A percentile compares a stretch with the other conserved stretches of the same genome.
Evolutionary conservation across 176 grass and related monocot species (phyloP).

Genomic region (Oryza rufipogon): DNA sequence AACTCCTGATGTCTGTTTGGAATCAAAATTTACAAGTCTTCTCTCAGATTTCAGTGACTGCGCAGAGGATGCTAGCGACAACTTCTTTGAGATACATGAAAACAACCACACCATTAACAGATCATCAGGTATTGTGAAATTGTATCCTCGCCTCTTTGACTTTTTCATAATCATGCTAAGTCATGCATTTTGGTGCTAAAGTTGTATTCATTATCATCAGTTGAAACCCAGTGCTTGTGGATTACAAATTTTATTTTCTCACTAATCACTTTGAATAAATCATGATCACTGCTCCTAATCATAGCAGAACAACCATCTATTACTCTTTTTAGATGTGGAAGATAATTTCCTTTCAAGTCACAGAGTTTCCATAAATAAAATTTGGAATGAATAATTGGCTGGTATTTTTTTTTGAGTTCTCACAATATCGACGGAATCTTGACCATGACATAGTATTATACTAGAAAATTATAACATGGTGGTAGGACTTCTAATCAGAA

Average conservation of each 20-base stretch:
- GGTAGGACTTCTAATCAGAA: no score
- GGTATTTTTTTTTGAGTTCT: no score
- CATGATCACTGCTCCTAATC: no score
- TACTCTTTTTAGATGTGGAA: neutral
- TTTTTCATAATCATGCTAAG: neutral
- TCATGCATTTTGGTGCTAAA: neutral
- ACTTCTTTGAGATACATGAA: slow-evolving; percentile 38
- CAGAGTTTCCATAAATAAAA: neutral
- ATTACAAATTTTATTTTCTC: neutral
- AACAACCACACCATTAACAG: slow-evolving; percentile 4
- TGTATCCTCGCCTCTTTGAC: no score
- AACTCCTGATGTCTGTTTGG: neutral
- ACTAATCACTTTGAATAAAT: neutral
- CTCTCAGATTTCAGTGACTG: slow-evolving; percentile 49
- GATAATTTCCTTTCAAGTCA: neutral
- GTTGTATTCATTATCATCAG: slow-evolving; percentile 1
- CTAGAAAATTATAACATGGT: no score
- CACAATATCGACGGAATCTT: no score
- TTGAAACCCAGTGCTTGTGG: neutral
- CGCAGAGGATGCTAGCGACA: slow-evolving; percentile 1
- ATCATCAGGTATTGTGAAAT: slow-evolving; percentile 34
- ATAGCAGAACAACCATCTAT: neutral
- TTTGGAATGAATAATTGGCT: neutral
- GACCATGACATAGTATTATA: no score
- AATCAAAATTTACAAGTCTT: slow-evolving; percentile 7